A percentile compares a stretch with the other conserved stretches of the same genome.
Conservation (phyloP, 2,329 filamentous ascomycete species). For the Pyrenochaeta sp. region DNA sequence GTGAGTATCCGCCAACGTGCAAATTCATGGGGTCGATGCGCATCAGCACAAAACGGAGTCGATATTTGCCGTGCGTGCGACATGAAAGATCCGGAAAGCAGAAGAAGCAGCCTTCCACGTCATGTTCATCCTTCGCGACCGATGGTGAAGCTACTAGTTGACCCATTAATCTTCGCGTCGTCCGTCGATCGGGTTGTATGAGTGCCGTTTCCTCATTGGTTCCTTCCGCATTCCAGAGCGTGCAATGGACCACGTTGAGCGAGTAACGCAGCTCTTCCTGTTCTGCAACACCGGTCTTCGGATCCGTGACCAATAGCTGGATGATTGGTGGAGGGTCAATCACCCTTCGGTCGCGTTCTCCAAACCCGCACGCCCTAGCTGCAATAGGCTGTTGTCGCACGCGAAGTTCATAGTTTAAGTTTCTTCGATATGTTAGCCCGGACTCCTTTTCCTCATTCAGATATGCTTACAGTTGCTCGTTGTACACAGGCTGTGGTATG, state of each 20-base stretch:
- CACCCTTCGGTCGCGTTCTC: constrained; percentile 80
- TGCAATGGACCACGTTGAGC: constrained; percentile 78
- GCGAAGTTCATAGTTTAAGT: constrained; percentile 59
- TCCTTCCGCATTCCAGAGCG: constrained; percentile 75
- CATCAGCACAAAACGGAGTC: constrained; percentile 77
- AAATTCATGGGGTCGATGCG: constrained; percentile 71
- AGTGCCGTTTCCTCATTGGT: constrained; percentile 71
- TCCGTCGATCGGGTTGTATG: constrained; percentile 75
- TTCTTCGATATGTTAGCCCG: constrained; percentile 37
- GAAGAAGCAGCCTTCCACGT: constrained; percentile 81
- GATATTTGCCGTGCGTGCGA: constrained; percentile 77
- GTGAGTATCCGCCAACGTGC: constrained; percentile 60
- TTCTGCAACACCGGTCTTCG: constrained; percentile 57
- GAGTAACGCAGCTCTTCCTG: constrained; percentile 70
- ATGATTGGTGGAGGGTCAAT: constrained; percentile 87
- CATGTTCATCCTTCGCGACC: constrained; percentile 76
- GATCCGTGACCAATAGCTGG: constrained; percentile 72
- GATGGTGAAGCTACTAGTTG: constrained; percentile 80
- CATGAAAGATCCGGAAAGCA: constrained; percentile 85
- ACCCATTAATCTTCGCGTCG: constrained; percentile 80
- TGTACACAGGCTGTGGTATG: constrained; percentile 50
- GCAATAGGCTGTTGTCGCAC: constrained; percentile 82
- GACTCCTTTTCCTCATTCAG: constrained; percentile 24
- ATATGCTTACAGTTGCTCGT: constrained; percentile 50
- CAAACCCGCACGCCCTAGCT: constrained; percentile 82